These are phyloP conservation scores for Pseudomicrostroma phylloplanum DNA, from an alignment of 1,284 basidiomycete species.

Conservation along the genomic window DNA sequence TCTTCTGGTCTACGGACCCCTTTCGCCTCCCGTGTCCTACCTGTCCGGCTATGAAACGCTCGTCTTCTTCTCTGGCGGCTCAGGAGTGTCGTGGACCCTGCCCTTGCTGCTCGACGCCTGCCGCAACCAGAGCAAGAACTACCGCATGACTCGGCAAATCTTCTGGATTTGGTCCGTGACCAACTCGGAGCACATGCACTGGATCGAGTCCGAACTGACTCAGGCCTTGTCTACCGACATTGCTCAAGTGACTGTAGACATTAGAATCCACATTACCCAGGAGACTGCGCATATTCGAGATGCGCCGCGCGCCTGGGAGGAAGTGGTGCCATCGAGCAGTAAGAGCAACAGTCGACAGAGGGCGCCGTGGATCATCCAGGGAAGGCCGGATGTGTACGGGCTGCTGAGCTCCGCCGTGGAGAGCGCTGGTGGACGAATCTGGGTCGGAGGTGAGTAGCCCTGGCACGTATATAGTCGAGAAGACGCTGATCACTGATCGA, in stretches of 20 bases:
- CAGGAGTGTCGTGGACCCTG: not conserved
- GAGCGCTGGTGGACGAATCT: not conserved
- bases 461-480: too few relatives aligned
- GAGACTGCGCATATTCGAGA: not conserved
- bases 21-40: not conserved
- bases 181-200: not conserved
- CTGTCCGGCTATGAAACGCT: not conserved
- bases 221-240: not conserved
- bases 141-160: not conserved
- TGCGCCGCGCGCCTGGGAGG: not conserved
- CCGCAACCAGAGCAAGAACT: not conserved
- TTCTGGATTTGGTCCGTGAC: conserved; percentile 1
- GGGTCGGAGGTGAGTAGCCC: not conserved
- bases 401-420: not conserved
- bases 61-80: not conserved
- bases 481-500: too few relatives aligned
- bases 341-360: not conserved
- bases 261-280: not conserved
- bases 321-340: not conserved
- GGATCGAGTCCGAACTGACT: not conserved
- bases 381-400: not conserved
- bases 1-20: not conserved
- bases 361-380: not conserved
- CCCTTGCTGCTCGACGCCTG: conserved; percentile 6
- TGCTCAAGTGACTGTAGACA: not conserved